Percentiles rank a stretch among this genome's conserved stretches.
phyloP scores from a whole-genome alignment of 371 early-diverging fungal species.

The Rhizopus sp. region DNA sequence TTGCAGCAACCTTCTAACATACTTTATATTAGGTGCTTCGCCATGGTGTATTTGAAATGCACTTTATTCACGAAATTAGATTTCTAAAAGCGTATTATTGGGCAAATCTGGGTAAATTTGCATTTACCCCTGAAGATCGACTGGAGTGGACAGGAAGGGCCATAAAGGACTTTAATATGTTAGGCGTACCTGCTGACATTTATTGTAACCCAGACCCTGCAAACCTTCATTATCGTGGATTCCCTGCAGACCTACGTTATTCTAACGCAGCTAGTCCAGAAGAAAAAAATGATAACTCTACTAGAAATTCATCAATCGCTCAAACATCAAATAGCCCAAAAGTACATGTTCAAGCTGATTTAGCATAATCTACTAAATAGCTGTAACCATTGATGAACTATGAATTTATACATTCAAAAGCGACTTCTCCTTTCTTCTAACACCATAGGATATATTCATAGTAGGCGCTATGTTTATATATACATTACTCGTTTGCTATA shows the following conservation, averaged over 20 bases:
- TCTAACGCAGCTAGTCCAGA: no score
- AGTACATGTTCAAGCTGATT: no score
- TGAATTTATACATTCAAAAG: no score
- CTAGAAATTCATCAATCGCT: no score
- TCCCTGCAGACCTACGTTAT: conserved; percentile 20
- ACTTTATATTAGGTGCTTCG: conserved; percentile 26
- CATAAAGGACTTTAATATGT: conserved; percentile 26
- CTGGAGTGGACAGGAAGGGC: conserved; percentile 47
- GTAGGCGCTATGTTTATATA: no score
- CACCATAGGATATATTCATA: no score
- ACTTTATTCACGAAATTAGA: conserved; percentile 46
- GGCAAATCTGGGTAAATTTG: conserved; percentile 47
- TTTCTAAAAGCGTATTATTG: conserved; percentile 50
- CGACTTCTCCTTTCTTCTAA: no score
- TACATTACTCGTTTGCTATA: no score
- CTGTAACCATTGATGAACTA: no score
- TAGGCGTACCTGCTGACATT: conserved; percentile 35
- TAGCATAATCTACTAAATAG: no score
- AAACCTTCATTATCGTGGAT: conserved; percentile 22
- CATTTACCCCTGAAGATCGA: conserved; percentile 44
- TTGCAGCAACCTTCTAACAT: neutral
- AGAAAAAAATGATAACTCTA: no score
- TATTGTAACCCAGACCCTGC: conserved; percentile 48
- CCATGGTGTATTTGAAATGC: conserved; percentile 49
- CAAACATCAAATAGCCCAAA: no score